These are phyloP conservation scores for Epichloe brachyelytri DNA, from an alignment of 2,329 filamentous ascomycete genomes.

Conservation along the genomic window DNA sequence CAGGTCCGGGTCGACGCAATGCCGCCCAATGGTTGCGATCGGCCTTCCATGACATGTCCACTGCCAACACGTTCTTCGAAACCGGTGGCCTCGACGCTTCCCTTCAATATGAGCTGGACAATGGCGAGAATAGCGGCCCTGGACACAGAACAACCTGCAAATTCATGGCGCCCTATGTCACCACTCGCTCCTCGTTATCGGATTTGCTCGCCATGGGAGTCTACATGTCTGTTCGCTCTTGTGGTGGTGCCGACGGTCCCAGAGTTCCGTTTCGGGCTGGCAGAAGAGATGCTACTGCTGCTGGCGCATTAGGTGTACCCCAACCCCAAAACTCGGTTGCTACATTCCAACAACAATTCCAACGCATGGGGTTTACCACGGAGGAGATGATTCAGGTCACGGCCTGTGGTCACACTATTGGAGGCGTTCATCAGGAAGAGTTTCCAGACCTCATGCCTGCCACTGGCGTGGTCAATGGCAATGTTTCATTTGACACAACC, in stretches of 20 bases:
- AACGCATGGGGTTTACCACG: constrained; percentile 41
- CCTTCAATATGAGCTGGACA: constrained; percentile 43
- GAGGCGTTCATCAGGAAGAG: constrained; percentile 42
- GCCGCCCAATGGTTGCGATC: constrained; percentile 50
- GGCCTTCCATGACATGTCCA: constrained; percentile 50
- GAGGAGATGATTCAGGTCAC: constrained; percentile 47
- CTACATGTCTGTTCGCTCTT: constrained; percentile 44
- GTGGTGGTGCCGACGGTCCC: constrained; percentile 35
- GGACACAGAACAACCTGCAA: constrained; percentile 40
- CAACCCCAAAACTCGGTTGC: constrained; percentile 40
- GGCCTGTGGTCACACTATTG: constrained; percentile 49
- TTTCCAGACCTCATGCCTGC: constrained; percentile 39
- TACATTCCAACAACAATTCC: constrained; percentile 42
- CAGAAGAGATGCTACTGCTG: constrained; percentile 37
- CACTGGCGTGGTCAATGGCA: constrained; percentile 29
- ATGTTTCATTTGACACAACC: constrained; percentile 33
- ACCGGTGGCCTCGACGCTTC: constrained; percentile 46
- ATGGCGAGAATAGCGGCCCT: constrained; percentile 42
- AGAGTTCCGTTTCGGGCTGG: constrained; percentile 38
- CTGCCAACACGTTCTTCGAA: constrained; percentile 33
- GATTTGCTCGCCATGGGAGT: constrained; percentile 47
- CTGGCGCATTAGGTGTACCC: constrained; percentile 38
- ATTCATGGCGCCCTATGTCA: constrained; percentile 41
- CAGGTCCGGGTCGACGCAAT: constrained; percentile 41
- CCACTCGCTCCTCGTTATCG: constrained; percentile 36